phyloP scores from a whole-genome alignment of 2,329 filamentous ascomycete genomes.

The Cucurbitaria berberidis region DNA sequence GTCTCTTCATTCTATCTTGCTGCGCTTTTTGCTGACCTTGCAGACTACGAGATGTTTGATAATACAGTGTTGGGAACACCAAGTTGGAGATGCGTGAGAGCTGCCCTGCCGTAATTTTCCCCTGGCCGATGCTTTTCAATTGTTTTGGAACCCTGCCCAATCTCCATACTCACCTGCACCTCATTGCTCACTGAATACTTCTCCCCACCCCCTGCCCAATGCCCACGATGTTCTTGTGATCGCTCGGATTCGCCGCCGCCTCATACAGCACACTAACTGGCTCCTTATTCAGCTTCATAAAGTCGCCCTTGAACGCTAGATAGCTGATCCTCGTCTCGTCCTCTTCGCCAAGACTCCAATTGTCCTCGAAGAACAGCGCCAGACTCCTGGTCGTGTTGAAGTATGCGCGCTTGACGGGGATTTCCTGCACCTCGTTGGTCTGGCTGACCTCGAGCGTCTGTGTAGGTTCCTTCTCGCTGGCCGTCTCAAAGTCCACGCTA shows the following conservation, averaged over 20 bases:
- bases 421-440: slow-evolving; percentile 82
- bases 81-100: background rate
- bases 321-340: slow-evolving; percentile 82
- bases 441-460: slow-evolving; percentile 80
- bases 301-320: slow-evolving; percentile 92
- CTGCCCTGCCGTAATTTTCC: background rate
- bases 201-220: slow-evolving; percentile 46
- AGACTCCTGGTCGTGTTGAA: slow-evolving; percentile 87
- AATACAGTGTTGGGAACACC: background rate
- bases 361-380: slow-evolving; percentile 88
- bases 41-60: slow-evolving; percentile 13
- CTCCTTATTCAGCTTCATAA: slow-evolving; percentile 83
- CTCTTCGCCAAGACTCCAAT: slow-evolving; percentile 77
- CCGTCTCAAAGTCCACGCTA: slow-evolving; percentile 77
- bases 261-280: slow-evolving; percentile 90
- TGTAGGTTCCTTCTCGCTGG: slow-evolving; percentile 71
- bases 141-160: too few relatives aligned
- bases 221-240: slow-evolving; percentile 68
- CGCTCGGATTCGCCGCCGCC: slow-evolving; percentile 86
- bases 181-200: slow-evolving; percentile 41
- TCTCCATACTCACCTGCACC: too few relatives aligned
- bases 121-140: background rate
- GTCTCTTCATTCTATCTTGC: slow-evolving; percentile 8
- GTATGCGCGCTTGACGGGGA: slow-evolving; percentile 83
- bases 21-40: slow-evolving; percentile 16